Evolutionary conservation across 2,329 filamentous ascomycete species (phyloP).

Genomic region (Hawksworthiomyces lignivorus): DNA sequence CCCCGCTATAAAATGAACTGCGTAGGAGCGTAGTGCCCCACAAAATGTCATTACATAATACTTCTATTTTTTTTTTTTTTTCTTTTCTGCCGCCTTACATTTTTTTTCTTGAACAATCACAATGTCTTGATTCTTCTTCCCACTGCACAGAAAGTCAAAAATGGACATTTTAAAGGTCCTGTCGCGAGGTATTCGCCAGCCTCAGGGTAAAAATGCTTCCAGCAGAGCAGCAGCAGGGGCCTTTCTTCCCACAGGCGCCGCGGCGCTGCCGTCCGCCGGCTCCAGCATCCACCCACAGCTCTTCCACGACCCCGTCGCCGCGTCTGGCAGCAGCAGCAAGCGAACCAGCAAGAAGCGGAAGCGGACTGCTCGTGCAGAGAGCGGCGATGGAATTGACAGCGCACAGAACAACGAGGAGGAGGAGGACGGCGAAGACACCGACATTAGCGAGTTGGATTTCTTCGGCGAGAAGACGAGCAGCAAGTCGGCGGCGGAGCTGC

Average conservation of each 20-base stretch:
- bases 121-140: no score
- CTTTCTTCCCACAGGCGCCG: conserved; percentile 20
- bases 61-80: no score
- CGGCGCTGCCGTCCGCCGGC: conserved; percentile 57
- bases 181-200: conserved; percentile 62
- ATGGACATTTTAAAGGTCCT: conserved; percentile 72
- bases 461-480: conserved; percentile 47
- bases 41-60: no score
- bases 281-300: conserved; percentile 60
- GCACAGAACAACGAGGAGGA: conserved; percentile 26
- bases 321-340: conserved; percentile 41
- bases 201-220: no score
- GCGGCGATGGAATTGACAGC: background rate
- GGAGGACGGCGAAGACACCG: conserved; percentile 23
- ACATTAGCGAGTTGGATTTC: conserved; percentile 47
- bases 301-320: conserved; percentile 46
- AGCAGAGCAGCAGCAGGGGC: conserved; percentile 42
- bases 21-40: no score
- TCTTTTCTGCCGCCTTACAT: no score
- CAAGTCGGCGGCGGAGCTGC: conserved; percentile 14
- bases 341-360: conserved; percentile 47
- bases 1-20: no score
- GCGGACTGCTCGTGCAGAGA: conserved; percentile 16
- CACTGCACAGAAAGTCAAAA: background rate
- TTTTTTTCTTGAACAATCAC: no score